These are phyloP conservation scores for Teunomyces gatunensis DNA, from an alignment of 805 yeast species.

Conservation along the genomic window DNA sequence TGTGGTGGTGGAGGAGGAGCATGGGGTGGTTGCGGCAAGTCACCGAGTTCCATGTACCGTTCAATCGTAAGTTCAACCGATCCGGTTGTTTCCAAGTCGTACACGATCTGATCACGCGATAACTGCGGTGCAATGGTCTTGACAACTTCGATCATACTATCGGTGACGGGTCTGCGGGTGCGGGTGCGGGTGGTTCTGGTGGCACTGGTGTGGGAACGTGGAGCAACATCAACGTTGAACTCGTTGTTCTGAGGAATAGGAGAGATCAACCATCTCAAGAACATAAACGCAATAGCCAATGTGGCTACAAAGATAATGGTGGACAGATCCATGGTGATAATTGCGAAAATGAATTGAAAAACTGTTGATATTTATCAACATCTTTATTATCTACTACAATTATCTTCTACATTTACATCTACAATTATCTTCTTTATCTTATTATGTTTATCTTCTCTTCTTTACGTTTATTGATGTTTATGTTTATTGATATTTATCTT, in stretches of 20 bases:
- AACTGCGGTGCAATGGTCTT: slow-evolving; percentile 77
- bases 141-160: slow-evolving; percentile 81
- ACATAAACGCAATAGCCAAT: slow-evolving; percentile 52
- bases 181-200: slow-evolving; percentile 9
- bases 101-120: slow-evolving; percentile 65
- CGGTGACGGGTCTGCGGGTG: slow-evolving; percentile 48
- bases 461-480: too few relatives aligned
- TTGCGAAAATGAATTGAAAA: background rate
- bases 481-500: too few relatives aligned
- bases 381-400: too few relatives aligned
- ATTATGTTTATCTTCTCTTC: too few relatives aligned
- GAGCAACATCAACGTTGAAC: slow-evolving; percentile 6
- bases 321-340: slow-evolving; percentile 50
- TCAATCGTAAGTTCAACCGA: slow-evolving; percentile 81
- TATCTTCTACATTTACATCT: too few relatives aligned
- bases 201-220: slow-evolving; percentile 5
- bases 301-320: slow-evolving; percentile 49
- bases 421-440: too few relatives aligned
- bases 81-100: slow-evolving; percentile 73
- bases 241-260: slow-evolving; percentile 48
- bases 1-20: slow-evolving; percentile 9
- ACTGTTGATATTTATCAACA: too few relatives aligned
- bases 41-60: slow-evolving; percentile 58
- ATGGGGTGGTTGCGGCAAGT: slow-evolving; percentile 57
- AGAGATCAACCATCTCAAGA: slow-evolving; percentile 64